Base-by-base conservation (phyloP, 257 asterid genomes). In the Lycium barbarum region DNA sequence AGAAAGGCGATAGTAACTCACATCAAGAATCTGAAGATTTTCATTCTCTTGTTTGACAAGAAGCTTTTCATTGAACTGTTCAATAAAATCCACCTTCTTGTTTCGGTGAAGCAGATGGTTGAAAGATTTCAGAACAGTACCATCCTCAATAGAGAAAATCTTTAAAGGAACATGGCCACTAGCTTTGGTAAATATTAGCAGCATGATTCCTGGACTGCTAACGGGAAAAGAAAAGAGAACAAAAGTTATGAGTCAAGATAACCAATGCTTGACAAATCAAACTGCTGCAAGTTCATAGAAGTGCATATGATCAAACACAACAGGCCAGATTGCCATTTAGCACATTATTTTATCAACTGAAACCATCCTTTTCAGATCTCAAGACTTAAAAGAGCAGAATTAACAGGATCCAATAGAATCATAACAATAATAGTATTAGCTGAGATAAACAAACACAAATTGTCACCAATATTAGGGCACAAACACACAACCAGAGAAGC, bases 61-160 rank as follows among this genome's bases (percentile, higher is more conserved):
- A 89, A 97, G 99, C 93, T 97, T 97, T 84, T 97, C 99, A 62
- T 97, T 97, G 88, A 86, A 86, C 86, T 83, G 86, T 86, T 86
- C 86, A 65, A 86, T 86, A 81, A 86, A 86, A 53, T 86, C 88
- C 15, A 86, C 84, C 86, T 86, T 86, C 84, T 86, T 86, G 63
- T 86, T 74, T 51, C 86, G 86, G 73, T 83, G 84, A 82, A 86
- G 88, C 62, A 86, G 74, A 63, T 86, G 88, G 81, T 73, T 83
- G 84, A 86, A 86, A 15, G 53, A 36, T 59, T 74, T 86, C 79
- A 97, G 91, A 85, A 95, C 97, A 84, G 98, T 94, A 63, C 99
- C 99, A 88, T 97, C 99, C 91, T 97, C 99, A 33, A 97, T 93
- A 20, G 98, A 95, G 85, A 97, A 91, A 83, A 97, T 94, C 92